A percentile compares a stretch with the other conserved stretches of the same genome.
Evolutionary conservation across 163 green algal species (phyloP).

Genomic region (Scenedesmus sp.): DNA sequence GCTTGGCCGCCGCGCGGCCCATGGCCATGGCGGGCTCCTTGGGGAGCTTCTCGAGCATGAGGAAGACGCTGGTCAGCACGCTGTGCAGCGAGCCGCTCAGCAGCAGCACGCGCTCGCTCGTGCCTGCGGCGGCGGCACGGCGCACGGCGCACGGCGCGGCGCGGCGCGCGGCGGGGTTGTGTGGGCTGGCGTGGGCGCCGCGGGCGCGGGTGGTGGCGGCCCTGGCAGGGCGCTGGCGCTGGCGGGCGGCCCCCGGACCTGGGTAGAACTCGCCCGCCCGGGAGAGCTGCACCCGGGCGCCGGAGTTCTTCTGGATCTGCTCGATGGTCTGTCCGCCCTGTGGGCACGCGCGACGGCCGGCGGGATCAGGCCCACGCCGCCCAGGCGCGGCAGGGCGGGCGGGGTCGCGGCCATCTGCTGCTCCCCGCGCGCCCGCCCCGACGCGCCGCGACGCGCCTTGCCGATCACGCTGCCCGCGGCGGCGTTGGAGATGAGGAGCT

Average conservation of each 20-base stretch:
- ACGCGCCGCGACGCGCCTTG: too few relatives aligned
- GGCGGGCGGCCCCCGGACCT: slow-evolving; percentile 42
- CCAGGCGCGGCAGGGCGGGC: too few relatives aligned
- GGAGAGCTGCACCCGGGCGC: slow-evolving; percentile 71
- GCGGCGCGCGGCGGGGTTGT: not conserved
- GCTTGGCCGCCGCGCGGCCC: slow-evolving; percentile 27
- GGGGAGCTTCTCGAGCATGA: slow-evolving; percentile 71
- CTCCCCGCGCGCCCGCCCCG: too few relatives aligned
- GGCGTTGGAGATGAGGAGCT: slow-evolving; percentile 72
- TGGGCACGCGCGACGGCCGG: too few relatives aligned
- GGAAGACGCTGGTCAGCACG: slow-evolving; percentile 72
- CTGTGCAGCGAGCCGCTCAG: slow-evolving; percentile 69
- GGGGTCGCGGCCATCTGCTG: too few relatives aligned
- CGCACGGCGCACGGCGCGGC: not conserved
- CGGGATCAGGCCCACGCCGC: too few relatives aligned
- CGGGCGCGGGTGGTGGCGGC: too few relatives aligned
- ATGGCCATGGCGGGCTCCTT: slow-evolving; percentile 40
- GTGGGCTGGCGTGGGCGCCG: too few relatives aligned
- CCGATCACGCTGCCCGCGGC: slow-evolving; percentile 73
- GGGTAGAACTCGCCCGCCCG: slow-evolving; percentile 72
- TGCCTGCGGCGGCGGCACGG: slow-evolving; percentile 51
- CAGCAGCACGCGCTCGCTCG: slow-evolving; percentile 74
- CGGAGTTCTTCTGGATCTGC: slow-evolving; percentile 71
- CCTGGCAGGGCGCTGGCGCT: too few relatives aligned
- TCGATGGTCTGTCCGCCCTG: slow-evolving; percentile 66